These are phyloP conservation scores for Earliella scabrosa DNA, from an alignment of 1,284 basidiomycete species.

Conservation along the genomic window DNA sequence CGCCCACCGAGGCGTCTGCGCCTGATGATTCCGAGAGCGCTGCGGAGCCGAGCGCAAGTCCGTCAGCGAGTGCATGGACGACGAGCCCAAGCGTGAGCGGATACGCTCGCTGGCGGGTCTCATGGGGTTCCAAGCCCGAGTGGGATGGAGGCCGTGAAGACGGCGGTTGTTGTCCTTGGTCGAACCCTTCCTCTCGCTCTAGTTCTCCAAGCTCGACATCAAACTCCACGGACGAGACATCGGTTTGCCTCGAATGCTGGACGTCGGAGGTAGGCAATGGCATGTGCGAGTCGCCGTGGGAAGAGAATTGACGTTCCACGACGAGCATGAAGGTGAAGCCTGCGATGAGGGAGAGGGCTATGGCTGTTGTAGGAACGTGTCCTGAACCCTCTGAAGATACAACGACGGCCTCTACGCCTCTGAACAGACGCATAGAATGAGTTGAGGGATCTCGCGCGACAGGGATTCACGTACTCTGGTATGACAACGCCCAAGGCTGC, in stretches of 20 bases:
- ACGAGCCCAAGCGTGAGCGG: slow-evolving; percentile 85
- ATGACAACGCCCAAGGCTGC: slow-evolving; percentile 91
- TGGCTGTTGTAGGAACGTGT: slow-evolving; percentile 54
- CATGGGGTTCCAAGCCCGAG: slow-evolving; percentile 4
- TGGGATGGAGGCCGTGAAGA: background rate
- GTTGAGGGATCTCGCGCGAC: background rate
- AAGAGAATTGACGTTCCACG: slow-evolving; percentile 64
- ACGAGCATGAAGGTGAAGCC: slow-evolving; percentile 89
- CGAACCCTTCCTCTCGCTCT: slow-evolving; percentile 41
- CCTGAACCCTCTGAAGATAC: slow-evolving; percentile 42
- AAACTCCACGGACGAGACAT: slow-evolving; percentile 49
- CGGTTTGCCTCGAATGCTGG: slow-evolving; percentile 3
- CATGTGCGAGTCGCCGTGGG: slow-evolving; percentile 43
- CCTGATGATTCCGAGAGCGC: slow-evolving; percentile 47
- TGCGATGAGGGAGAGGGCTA: slow-evolving; percentile 75
- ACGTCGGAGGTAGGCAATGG: slow-evolving; percentile 20
- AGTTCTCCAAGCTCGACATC: slow-evolving; percentile 62
- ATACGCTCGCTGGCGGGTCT: slow-evolving; percentile 45
- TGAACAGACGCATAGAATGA: slow-evolving; percentile 30
- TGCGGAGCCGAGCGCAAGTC: slow-evolving; percentile 86
- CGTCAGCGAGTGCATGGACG: slow-evolving; percentile 88
- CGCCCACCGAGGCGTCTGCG: slow-evolving; percentile 23
- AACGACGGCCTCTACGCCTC: slow-evolving; percentile 64
- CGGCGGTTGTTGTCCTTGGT: background rate
- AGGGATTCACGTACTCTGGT: slow-evolving; percentile 71